Conservation (phyloP, 1,139 yeast species). For the Suhomyces coccinellae region DNA sequence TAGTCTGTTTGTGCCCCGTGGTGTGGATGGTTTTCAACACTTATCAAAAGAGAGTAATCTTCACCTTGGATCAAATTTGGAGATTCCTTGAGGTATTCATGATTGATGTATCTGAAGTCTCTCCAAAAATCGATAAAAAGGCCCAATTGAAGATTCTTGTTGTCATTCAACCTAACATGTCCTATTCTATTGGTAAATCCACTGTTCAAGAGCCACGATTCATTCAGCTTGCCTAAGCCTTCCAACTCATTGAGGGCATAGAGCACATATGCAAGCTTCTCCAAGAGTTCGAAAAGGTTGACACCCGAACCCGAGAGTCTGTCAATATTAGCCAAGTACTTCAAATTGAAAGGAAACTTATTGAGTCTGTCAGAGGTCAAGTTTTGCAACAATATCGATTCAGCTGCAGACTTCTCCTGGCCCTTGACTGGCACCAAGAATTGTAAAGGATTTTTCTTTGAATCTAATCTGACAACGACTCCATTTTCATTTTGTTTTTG, state of each 20-base stretch:
- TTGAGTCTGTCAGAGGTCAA: conserved; percentile 26
- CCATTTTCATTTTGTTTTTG: conserved; percentile 4
- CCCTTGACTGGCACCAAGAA: conserved; percentile 5
- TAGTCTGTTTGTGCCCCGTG: conserved; percentile 17
- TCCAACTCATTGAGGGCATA: conserved; percentile 26
- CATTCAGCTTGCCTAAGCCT: conserved; percentile 7
- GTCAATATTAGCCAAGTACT: conserved; percentile 41
- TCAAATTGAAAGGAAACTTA: conserved; percentile 38
- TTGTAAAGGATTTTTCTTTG: conserved; percentile 9
- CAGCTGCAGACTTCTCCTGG: conserved; percentile 22
- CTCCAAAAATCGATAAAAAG: conserved; percentile 40
- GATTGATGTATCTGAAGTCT: conserved; percentile 33
- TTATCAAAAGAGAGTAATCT: conserved; percentile 18
- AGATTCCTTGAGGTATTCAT: conserved; percentile 16
- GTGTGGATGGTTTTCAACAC: conserved; percentile 11
- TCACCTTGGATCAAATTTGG: conserved; percentile 15
- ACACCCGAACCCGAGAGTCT: conserved; percentile 30
- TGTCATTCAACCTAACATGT: conserved; percentile 29
- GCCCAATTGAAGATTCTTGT: conserved; percentile 29
- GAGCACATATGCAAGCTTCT: conserved; percentile 33
- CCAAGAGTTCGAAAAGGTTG: conserved; percentile 36
- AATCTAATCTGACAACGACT: conserved; percentile 5
- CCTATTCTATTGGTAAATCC: conserved; percentile 35
- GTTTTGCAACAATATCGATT: conserved; percentile 31
- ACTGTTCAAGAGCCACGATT: conserved; percentile 19